Evolutionary conservation across 345 rosid genomes (phyloP).

Genomic region (Anastatica hierochuntica): DNA sequence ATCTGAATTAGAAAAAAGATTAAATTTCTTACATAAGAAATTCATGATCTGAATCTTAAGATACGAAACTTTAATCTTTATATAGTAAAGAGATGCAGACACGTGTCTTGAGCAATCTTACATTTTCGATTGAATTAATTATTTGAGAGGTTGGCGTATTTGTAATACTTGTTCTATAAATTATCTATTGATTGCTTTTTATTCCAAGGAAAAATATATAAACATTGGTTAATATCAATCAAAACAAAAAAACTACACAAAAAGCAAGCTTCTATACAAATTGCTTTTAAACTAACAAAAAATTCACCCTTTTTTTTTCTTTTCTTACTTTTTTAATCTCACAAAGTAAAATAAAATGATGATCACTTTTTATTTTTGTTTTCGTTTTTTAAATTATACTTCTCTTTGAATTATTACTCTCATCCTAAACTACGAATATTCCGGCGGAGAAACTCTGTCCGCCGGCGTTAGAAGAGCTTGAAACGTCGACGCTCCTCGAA

Average conservation of each 20-base stretch:
- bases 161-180: neutral
- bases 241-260: neutral
- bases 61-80: too few species aligned
- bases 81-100: neutral
- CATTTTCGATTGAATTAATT: too few species aligned
- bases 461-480: slow-evolving; percentile 30
- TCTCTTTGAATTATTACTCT: slow-evolving; percentile 11
- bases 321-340: neutral
- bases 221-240: neutral
- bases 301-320: neutral
- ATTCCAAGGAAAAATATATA: neutral
- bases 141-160: too few species aligned
- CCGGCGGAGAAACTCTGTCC: slow-evolving; percentile 51
- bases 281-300: slow-evolving; percentile 25
- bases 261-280: slow-evolving; percentile 20
- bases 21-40: too few species aligned
- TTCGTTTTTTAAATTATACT: neutral
- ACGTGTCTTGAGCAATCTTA: too few species aligned
- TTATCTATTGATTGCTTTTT: neutral
- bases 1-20: too few species aligned
- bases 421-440: slow-evolving; percentile 44
- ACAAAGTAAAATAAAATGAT: too few species aligned
- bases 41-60: too few species aligned
- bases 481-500: slow-evolving; percentile 31
- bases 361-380: too few species aligned